Evolutionary conservation across 116 monocot species (phyloP), one percentile per base, ranked within the genome.

Genomic region (Iris pallida): DNA sequence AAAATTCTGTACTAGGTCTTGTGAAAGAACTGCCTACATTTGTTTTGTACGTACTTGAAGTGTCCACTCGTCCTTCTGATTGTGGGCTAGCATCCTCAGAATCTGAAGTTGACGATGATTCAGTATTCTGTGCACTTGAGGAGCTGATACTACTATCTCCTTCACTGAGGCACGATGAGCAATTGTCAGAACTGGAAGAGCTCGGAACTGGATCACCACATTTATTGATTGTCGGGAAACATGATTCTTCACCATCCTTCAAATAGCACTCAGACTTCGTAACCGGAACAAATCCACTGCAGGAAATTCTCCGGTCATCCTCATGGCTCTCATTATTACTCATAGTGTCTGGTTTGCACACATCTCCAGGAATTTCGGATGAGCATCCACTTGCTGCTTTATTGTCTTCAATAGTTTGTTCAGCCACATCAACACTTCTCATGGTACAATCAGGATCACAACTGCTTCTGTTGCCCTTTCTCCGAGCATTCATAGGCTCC

Each of bases 401-500:
- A 15, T 53, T 19, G 42, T 47, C 55, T 67, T 40, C 51, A 53
- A 20, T 49, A 5, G 73, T 58, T 53, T 49, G 54, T 69, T 74
- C 66, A 45, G 42, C 53, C 44, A 61, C 47, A 42, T 20, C 43
- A 72, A 57, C 41, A 76, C 59, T 16, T 65, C 53, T 53, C 1
- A 48, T 66, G 30, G 61, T 64, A 60, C 69, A 7, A n/a, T 82
- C 68, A 72, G 52, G 19, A 65, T 73, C 82, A 43, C 73, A 66
- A 19, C 20, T 80, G 44, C 61, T 72, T 77, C 72, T 78, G 16
- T 8, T 51, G 54, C 72, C 75, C 55, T 84, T 95, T 71, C 80
- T 90, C 59, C 82, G 55, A 55, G 90, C 54, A 79, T 82, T 80
- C 67, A 71, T 68, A 47, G 95, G 95, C 76, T 97, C 97, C 97